Percentiles rank a stretch among this genome's conserved stretches.
phyloP scores from a whole-genome alignment of 768 basidiomycete species.

The Mycena leptocephala region DNA sequence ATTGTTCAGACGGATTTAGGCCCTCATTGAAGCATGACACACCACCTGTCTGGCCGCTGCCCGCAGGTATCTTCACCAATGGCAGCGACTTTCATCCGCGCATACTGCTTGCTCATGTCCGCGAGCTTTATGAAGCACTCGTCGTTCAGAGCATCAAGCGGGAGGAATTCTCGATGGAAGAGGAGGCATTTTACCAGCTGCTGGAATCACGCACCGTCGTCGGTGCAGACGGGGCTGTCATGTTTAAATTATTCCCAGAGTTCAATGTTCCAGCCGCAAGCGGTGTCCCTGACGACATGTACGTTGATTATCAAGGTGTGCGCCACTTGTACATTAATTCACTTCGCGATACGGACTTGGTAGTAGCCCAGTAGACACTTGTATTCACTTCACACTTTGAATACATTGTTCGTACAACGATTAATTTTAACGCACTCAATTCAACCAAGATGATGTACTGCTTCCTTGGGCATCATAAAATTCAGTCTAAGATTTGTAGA shows the following conservation, averaged over 20 bases:
- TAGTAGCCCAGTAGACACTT: too few relatives aligned
- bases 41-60: background rate
- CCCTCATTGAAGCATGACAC: background rate
- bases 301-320: background rate
- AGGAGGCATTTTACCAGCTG: background rate
- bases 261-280: background rate
- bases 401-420: too few relatives aligned
- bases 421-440: too few relatives aligned
- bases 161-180: background rate
- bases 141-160: background rate
- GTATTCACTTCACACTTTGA: too few relatives aligned
- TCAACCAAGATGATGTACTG: too few relatives aligned
- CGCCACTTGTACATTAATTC: background rate
- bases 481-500: too few relatives aligned
- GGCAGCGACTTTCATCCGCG: background rate
- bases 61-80: background rate
- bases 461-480: too few relatives aligned
- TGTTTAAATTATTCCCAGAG: too few relatives aligned
- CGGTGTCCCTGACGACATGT: background rate
- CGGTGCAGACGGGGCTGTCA: too few relatives aligned
- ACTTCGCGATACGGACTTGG: background rate
- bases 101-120: background rate
- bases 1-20: background rate
- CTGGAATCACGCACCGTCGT: background rate
- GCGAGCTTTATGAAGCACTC: background rate